Evolutionary conservation across 345 rosid genomes (phyloP), one percentile per base, ranked within the genome.

Genomic region (Aethionema arabicum): DNA sequence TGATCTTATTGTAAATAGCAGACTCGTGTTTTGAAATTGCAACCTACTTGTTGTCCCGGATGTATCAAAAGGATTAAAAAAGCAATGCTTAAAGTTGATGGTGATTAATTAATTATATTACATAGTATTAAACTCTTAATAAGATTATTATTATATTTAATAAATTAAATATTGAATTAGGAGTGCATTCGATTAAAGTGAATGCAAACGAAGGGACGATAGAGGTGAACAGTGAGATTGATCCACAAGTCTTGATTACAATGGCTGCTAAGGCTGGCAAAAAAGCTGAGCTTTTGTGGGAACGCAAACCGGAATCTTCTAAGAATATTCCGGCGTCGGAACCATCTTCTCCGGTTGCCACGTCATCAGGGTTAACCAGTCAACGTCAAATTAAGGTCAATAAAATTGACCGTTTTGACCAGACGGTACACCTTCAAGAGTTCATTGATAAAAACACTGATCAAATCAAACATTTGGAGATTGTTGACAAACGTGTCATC

Each of bases 131-230:
- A n/a, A n/a, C n/a, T n/a, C n/a, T n/a, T n/a, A n/a, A n/a, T n/a
- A n/a, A n/a, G n/a, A n/a, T n/a, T n/a, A n/a, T n/a, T n/a, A n/a
- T n/a, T n/a, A n/a, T n/a, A 5, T 6, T 14, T 6, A 48, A 7
- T 44, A 5, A 39, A 9, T 11, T 33, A 54, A 16, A 21, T 21
- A 27, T 4, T 8, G 7, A 3, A n/a, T 9, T 13, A 54, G 61
- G 62, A 29, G 69, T 65, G 47, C 53, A 54, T 36, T 65, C 54
- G 12, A 55, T 55, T 21, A 37, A 45, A 15, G 62, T 44, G 33
- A 65, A 55, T 33, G 52, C 44, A 43, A 52, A 43, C 8, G 62
- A 65, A 2, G 69, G 69, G 9, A 65, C 55, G 7, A 65, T 45
- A 8, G 40, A 56, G 52, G 54, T 65, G 11, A 30, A 29, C 2